Evolutionary conservation across 805 yeast genomes (phyloP).

Genomic region (Cyberlindnera maclurae): DNA sequence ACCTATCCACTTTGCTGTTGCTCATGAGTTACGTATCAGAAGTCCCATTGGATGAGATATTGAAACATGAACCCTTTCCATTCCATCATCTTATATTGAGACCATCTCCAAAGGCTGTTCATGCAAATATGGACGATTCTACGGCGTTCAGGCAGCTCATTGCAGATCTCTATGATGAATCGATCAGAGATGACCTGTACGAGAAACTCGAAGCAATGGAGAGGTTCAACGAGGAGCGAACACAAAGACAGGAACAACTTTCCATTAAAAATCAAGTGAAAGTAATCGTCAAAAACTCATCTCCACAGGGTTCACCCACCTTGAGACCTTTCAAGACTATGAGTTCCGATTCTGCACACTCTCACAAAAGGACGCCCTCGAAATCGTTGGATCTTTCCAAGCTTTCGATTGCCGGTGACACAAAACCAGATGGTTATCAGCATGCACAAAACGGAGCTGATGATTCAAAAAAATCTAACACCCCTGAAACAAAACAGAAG

Average conservation of each 20-base stretch:
- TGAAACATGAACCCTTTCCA: constrained; percentile 13
- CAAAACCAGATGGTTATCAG: too few species aligned
- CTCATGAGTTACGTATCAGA: constrained; percentile 16
- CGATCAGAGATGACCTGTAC: constrained; percentile 7
- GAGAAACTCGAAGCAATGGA: constrained; percentile 15
- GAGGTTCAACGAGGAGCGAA: constrained; percentile 8
- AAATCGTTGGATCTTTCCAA: too few species aligned
- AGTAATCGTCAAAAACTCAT: neutral
- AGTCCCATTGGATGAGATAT: constrained; percentile 4
- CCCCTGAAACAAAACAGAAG: too few species aligned
- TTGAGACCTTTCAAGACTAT: constrained; percentile 20
- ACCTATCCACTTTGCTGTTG: constrained; percentile 20
- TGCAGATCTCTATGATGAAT: constrained; percentile 9
- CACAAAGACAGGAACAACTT: constrained; percentile 12
- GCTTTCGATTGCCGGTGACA: too few species aligned
- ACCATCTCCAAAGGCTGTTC: constrained; percentile 15
- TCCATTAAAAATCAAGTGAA: constrained; percentile 9
- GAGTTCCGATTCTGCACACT: constrained; percentile 18
- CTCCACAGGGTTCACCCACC: constrained; percentile 5
- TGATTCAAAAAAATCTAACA: too few species aligned
- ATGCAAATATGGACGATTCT: constrained; percentile 9
- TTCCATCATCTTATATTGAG: constrained; percentile 21
- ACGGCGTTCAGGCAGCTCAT: constrained; percentile 5
- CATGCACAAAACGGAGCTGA: too few species aligned
- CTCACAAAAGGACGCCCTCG: neutral